Evolutionary conservation across 108 stramenopile genomes (phyloP), one percentile per base, ranked within the genome.

Genomic region (Aurantiochytrium sp.): DNA sequence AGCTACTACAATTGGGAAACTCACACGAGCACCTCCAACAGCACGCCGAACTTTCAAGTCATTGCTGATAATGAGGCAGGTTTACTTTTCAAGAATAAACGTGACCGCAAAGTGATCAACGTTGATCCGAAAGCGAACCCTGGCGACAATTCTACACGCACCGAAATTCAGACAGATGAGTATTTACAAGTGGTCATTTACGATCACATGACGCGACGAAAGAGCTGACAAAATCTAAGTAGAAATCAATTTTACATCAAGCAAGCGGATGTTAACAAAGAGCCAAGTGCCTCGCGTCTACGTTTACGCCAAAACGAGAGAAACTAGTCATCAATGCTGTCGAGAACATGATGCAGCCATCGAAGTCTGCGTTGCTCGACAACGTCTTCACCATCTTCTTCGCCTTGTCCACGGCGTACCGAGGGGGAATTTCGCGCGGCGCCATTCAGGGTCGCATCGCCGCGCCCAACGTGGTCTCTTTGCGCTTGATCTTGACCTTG

Each of bases 1-100:
- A 91, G 91, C 72, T 95, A 93, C 89, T 93, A 93, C 93, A 95
- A 95, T 60, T 95, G 93, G 93, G 94, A 95, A 83, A 95, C 94
- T 4, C 94, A 94, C 55, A 91, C 94, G 4, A 93, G 92, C 10
- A 94, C 94, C 18, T 73, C 76, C 51, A 94, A 90, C 60, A 92
- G 92, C 4, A 92, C 93, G 21, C 94, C 94, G 4, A 92, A 93
- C 71, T 95, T 94, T 43, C 94, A 95, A 91, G 94, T 95, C 19
- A 93, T 95, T 23, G 94, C 94, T 0, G 94, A 95, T 59, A 92
- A 90, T 25, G 93, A 93, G 21, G 89, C 92, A 5, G 94, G 94
- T 10, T 58, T 95, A 28, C 64, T 95, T 23, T 95, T 95, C 93
- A 95, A 95, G 88, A 95, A 95, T 90, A 95, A 95, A 91, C 89